phyloP scores from a whole-genome alignment of 768 basidiomycete species.

The Lactarius deliciosus region DNA sequence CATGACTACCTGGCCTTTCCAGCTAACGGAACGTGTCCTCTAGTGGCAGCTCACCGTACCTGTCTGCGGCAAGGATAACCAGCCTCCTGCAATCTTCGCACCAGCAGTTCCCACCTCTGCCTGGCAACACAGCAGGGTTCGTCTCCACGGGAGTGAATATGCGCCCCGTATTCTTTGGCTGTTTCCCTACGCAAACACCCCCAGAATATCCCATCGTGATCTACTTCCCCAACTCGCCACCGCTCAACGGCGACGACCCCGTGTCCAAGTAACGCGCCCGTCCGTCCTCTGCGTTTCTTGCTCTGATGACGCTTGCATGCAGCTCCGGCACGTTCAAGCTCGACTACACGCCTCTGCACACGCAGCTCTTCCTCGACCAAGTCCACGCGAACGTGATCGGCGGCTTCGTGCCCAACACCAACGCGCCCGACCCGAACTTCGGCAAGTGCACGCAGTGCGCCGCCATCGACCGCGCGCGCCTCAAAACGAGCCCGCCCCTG shows the following conservation, averaged over 20 bases:
- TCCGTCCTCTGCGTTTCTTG: constrained; percentile 15
- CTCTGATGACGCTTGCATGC: neutral
- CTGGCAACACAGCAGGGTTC: constrained; percentile 51
- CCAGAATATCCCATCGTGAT: constrained; percentile 66
- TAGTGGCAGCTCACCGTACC: constrained; percentile 55
- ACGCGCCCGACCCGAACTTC: constrained; percentile 53
- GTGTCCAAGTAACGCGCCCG: constrained; percentile 53
- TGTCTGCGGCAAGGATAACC: constrained; percentile 45
- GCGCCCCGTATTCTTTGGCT: constrained; percentile 80
- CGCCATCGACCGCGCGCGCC: constrained; percentile 45
- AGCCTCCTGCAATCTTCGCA: constrained; percentile 50
- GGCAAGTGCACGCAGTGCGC: constrained; percentile 72
- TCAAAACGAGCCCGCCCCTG: constrained; percentile 20
- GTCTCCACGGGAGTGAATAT: constrained; percentile 58
- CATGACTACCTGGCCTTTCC: neutral
- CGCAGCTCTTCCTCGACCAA: constrained; percentile 59
- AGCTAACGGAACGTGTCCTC: constrained; percentile 13
- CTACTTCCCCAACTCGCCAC: constrained; percentile 78
- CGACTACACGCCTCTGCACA: constrained; percentile 56
- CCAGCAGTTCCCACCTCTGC: constrained; percentile 65
- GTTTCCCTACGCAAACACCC: constrained; percentile 50
- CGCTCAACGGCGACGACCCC: constrained; percentile 56
- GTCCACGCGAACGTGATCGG: constrained; percentile 53
- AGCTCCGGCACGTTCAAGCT: constrained; percentile 61
- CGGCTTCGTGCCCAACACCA: constrained; percentile 62